A percentile compares a stretch with the other conserved stretches of the same genome.
Conservation (phyloP, 2,329 filamentous ascomycete genomes). For the Cytospora piceae region DNA sequence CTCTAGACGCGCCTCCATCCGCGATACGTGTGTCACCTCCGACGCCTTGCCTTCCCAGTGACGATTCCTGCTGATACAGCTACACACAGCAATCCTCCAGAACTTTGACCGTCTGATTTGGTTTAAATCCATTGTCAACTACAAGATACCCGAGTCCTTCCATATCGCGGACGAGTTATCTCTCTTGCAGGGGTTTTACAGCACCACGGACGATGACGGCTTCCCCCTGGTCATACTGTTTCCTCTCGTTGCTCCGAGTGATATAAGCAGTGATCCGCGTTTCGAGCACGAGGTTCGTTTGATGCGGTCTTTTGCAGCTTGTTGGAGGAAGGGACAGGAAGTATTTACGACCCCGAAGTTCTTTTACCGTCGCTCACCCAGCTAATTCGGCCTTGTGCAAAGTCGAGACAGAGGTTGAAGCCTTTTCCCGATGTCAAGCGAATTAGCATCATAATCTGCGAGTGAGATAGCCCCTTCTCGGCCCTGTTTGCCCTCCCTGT, state of each 20-base stretch:
- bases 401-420: neutral
- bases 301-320: neutral
- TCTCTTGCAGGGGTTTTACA: conserved; percentile 1
- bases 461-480: neutral
- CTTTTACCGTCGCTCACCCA: neutral
- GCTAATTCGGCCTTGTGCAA: neutral
- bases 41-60: neutral
- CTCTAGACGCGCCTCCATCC: conserved; percentile 1
- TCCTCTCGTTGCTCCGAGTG: neutral
- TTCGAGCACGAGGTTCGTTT: neutral
- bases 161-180: neutral
- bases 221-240: neutral
- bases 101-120: neutral
- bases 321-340: conserved; percentile 1
- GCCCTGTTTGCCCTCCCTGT: neutral
- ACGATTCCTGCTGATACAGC: neutral
- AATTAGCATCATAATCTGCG: neutral
- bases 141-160: neutral
- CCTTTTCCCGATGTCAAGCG: conserved; percentile 1
- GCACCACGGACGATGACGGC: conserved; percentile 2
- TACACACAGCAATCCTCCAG: neutral
- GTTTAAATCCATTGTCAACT: neutral
- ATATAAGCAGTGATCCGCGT: neutral
- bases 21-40: conserved; percentile 10
- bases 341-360: neutral